Conservation (phyloP, 176 grass and related monocot species). For the Oryza meridionalis region DNA sequence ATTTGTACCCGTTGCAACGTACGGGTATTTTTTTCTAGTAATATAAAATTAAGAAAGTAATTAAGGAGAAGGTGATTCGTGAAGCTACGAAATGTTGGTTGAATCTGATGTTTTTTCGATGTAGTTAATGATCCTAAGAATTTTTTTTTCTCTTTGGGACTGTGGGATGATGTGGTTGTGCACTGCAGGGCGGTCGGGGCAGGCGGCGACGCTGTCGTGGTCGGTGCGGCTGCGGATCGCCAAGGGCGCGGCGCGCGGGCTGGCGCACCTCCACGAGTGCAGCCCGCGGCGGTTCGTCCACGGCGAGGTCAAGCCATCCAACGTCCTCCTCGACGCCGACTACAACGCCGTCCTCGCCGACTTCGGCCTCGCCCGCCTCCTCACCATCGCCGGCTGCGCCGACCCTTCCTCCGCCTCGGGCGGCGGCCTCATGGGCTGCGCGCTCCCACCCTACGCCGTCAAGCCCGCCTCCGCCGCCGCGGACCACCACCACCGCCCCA, state of each 20-base stretch:
- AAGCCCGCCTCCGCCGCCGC: slow-evolving; percentile 33
- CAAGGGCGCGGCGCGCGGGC: slow-evolving; percentile 60
- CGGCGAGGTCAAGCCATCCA: slow-evolving; percentile 76
- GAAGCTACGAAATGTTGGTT: background rate
- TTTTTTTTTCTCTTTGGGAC: no score
- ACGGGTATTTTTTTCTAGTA: no score
- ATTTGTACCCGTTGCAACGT: no score
- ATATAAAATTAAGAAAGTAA: no score
- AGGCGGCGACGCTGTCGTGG: slow-evolving; percentile 58
- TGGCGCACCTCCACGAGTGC: slow-evolving; percentile 88
- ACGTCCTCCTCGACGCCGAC: slow-evolving; percentile 85
- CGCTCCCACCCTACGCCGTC: slow-evolving; percentile 43
- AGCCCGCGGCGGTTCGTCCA: slow-evolving; percentile 81
- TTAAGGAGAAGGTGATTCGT: no score
- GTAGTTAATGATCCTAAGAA: background rate
- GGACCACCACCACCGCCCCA: slow-evolving; percentile 12
- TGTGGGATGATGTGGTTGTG: background rate
- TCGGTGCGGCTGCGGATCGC: slow-evolving; percentile 59
- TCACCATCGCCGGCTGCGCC: slow-evolving; percentile 56
- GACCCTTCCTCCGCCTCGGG: slow-evolving; percentile 20
- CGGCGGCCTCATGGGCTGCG: slow-evolving; percentile 48
- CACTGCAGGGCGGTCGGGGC: slow-evolving; percentile 36
- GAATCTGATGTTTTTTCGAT: background rate
- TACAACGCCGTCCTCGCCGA: slow-evolving; percentile 63
- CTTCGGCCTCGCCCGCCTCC: slow-evolving; percentile 75